Evolutionary conservation across 2,329 filamentous ascomycete species (phyloP), one percentile per base, ranked within the genome.

Genomic region (Cercospora berteroae): DNA sequence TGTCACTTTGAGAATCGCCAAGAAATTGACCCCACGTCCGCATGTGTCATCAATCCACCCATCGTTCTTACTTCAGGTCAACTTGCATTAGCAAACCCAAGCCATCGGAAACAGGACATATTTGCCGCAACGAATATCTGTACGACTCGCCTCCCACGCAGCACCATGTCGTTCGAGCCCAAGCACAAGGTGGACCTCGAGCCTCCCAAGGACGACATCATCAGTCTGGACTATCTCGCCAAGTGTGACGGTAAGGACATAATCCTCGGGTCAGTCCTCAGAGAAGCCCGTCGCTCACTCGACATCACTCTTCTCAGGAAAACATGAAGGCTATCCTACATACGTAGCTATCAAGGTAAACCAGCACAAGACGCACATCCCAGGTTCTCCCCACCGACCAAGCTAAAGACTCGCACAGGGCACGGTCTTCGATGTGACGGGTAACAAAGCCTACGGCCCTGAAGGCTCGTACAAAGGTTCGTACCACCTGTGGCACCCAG

Each of bases 401-500:
- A 9, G 23, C 55, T 66, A 42, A 67, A 39, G n/a, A 20, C 25
- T 61, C 33, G 39, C 39, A 39, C 67, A 97, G 90, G 94, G 95
- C 74, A 92, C 90, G 69, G 90, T 99, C 62, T 99, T 97, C 77
- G 94, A 99, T 77, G 95, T 99, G 68, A 93, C 88, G 25, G 91
- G 90, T 61, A 99, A 98, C 80, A 89, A 91, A 71, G 89, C 91
- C 16, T 99, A 99, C 79, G 88, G 89, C 57, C 88, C 91, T 9
- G 90, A 89, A 25, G 94, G 92, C 58, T 88, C 90, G 70, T 99
- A 99, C 80, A 87, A 92, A 74, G 91, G 95, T 97, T 57, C 39
- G 63, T 60, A 56, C 29, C 44, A 63, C 44, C 44, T 25, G 23
- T 27, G 27, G 6, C 10, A 60, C 13, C 58, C 58, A 36, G 39